A percentile compares a stretch with the other conserved stretches of the same genome.
These are phyloP conservation scores for Penicillium oxalicum DNA, from an alignment of 2,329 filamentous ascomycete genomes.

Conservation along the genomic window DNA sequence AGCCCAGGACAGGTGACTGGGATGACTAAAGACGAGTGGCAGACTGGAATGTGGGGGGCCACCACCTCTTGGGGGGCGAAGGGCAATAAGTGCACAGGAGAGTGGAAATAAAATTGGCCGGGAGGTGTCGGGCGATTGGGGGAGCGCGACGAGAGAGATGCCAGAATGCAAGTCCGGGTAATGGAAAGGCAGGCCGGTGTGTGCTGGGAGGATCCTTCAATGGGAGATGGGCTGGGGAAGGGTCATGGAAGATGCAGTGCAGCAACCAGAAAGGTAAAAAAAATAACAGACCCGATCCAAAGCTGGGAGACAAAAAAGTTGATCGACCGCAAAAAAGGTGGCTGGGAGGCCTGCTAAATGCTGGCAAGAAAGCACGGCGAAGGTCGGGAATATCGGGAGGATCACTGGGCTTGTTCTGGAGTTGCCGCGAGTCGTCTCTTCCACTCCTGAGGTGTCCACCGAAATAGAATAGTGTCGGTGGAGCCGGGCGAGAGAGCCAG, in stretches of 20 bases:
- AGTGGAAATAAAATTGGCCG: neutral
- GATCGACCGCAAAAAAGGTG: neutral
- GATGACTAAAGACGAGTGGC: constrained; percentile 15
- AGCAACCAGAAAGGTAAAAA: too few relatives aligned
- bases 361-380: constrained; percentile 12
- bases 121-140: neutral
- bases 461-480: constrained; percentile 7
- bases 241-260: neutral
- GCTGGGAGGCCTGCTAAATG: constrained; percentile 7
- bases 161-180: constrained; percentile 1
- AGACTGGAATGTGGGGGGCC: neutral
- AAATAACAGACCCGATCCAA: too few relatives aligned
- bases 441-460: constrained; percentile 25
- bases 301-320: neutral
- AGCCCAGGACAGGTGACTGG: constrained; percentile 3
- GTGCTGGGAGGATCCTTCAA: constrained; percentile 3
- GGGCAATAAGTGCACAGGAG: constrained; percentile 5
- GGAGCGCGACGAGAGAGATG: neutral
- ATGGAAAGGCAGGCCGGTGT: too few relatives aligned
- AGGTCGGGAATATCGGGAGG: neutral
- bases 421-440: constrained; percentile 8
- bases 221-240: constrained; percentile 9
- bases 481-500: neutral
- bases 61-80: constrained; percentile 5
- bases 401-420: neutral